phyloP scores from a whole-genome alignment of 305 asterid species.

The Stenogyne calaminthoides region DNA sequence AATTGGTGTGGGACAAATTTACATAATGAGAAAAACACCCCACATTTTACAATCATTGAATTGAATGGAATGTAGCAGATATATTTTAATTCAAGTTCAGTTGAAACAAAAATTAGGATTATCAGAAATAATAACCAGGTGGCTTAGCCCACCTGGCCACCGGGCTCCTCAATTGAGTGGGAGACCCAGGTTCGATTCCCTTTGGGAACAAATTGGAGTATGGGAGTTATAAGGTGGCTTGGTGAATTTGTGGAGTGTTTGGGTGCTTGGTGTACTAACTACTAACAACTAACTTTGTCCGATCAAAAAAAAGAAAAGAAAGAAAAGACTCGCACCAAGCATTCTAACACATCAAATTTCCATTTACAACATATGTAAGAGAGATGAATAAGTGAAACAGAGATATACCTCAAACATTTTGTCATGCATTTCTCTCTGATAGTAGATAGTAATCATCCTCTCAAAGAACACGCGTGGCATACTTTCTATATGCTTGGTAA shows the following conservation, averaged over 20 bases:
- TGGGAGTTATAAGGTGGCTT: too few relatives aligned
- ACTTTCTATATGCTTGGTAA: slow-evolving; percentile 79
- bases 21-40: not conserved
- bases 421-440: slow-evolving; percentile 71
- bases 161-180: too few relatives aligned
- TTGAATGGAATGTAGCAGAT: not conserved
- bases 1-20: not conserved
- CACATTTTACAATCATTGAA: not conserved
- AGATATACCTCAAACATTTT: slow-evolving; percentile 90
- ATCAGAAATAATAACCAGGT: not conserved
- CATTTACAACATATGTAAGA: too few relatives aligned
- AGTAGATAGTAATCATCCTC: slow-evolving; percentile 75
- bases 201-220: too few relatives aligned
- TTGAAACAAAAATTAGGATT: not conserved
- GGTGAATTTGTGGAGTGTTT: too few relatives aligned
- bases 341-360: too few relatives aligned
- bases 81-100: not conserved
- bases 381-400: slow-evolving; percentile 5
- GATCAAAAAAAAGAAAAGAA: too few relatives aligned
- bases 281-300: too few relatives aligned
- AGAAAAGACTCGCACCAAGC: too few relatives aligned
- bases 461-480: slow-evolving; percentile 90
- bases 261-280: too few relatives aligned
- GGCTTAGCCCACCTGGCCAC: too few relatives aligned
- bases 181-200: too few relatives aligned